A percentile compares a stretch with the other conserved stretches of the same genome.
Evolutionary conservation across 192 early-diverging fungal species (phyloP).

Genomic region (Pilaira anomala): DNA sequence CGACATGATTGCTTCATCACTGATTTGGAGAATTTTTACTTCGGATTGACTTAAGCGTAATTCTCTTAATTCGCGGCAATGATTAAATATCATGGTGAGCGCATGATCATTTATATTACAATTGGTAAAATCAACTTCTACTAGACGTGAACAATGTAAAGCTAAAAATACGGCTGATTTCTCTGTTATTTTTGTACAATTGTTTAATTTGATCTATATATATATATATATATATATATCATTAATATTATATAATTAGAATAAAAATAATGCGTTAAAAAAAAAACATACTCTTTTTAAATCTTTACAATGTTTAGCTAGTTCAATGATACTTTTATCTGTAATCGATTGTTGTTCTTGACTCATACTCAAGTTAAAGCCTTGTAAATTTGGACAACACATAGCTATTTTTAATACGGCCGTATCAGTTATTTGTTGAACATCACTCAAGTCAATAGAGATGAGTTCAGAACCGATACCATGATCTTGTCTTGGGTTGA

Average conservation of each 20-base stretch:
- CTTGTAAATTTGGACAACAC: constrained; percentile 50
- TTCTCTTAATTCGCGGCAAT: constrained; percentile 48
- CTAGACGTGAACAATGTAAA: constrained; percentile 43
- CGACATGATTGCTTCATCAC: constrained; percentile 39
- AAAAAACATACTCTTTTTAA: constrained; percentile 50
- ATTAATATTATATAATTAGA: not conserved
- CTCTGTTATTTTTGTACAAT: constrained; percentile 49
- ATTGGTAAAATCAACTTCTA: constrained; percentile 55
- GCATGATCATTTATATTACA: constrained; percentile 50
- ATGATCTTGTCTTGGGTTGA: constrained; percentile 21
- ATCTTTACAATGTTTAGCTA: constrained; percentile 44
- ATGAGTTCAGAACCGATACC: constrained; percentile 34
- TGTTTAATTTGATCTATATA: constrained; percentile 54
- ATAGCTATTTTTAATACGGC: constrained; percentile 42
- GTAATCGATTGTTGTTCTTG: constrained; percentile 22
- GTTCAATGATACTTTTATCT: constrained; percentile 39
- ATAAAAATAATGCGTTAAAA: not conserved
- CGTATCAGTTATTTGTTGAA: constrained; percentile 41
- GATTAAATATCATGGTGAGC: constrained; percentile 42
- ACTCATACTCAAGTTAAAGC: constrained; percentile 51
- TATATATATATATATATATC: not conserved
- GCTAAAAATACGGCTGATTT: constrained; percentile 46
- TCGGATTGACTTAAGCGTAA: constrained; percentile 41
- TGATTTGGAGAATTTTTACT: constrained; percentile 19
- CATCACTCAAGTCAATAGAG: constrained; percentile 52